Conservation (phyloP, 768 basidiomycete species). For the Rubroboletus pulcherrimus region DNA sequence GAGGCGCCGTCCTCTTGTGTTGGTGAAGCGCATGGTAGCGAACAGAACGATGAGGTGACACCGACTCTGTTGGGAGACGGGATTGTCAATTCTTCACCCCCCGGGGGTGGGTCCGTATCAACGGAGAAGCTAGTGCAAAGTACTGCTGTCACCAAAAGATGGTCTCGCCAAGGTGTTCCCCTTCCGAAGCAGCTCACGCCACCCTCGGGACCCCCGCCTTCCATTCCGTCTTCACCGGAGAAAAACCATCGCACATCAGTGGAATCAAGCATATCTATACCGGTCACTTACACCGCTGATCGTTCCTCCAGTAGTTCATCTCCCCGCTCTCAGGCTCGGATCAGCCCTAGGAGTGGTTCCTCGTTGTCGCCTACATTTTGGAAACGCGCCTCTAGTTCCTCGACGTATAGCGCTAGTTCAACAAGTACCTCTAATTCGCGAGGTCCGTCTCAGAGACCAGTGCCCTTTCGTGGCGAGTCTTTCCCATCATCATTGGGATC, state of each 20-base stretch:
- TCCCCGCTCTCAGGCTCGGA: constrained; percentile 23
- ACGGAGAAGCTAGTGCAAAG: constrained; percentile 26
- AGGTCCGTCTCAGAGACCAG: constrained; percentile 8
- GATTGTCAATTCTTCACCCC: background rate
- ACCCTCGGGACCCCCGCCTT: constrained; percentile 57
- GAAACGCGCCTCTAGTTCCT: constrained; percentile 52
- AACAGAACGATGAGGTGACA: constrained; percentile 1
- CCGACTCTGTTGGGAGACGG: background rate
- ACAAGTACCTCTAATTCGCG: constrained; percentile 42
- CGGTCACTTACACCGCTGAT: constrained; percentile 31
- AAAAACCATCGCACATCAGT: constrained; percentile 22
- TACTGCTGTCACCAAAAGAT: constrained; percentile 37
- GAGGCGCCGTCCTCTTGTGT: background rate
- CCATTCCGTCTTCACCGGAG: constrained; percentile 34
- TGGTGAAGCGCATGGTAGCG: background rate
- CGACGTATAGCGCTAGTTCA: constrained; percentile 42
- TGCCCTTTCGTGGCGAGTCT: constrained; percentile 4
- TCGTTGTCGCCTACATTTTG: constrained; percentile 48
- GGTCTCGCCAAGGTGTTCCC: constrained; percentile 50
- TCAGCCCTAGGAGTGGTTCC: constrained; percentile 42
- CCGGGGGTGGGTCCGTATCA: constrained; percentile 11
- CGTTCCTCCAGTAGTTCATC: constrained; percentile 38
- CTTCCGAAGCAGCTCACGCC: constrained; percentile 53
- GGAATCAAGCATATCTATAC: constrained; percentile 24
- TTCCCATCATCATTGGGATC: constrained; percentile 12